Conservation (phyloP, 495 filamentous ascomycete genomes). For the Opeltia flavorubescens region DNA sequence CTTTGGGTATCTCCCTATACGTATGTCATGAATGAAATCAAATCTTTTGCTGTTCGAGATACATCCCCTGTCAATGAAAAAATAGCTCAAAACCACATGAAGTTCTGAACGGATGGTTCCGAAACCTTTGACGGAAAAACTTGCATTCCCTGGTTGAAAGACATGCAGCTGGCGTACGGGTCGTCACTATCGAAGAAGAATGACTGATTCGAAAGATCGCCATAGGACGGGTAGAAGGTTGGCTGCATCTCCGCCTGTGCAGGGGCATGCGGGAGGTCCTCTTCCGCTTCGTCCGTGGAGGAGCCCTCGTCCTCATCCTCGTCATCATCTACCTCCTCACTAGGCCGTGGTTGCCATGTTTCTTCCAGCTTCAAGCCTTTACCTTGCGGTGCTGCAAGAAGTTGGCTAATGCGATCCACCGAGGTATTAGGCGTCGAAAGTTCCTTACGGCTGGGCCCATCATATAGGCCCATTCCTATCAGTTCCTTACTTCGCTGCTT, state of each 20-base stretch:
- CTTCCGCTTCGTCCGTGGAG: conserved; percentile 24
- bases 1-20: background rate
- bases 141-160: conserved; percentile 13
- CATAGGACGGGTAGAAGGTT: conserved; percentile 17
- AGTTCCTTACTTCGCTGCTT: conserved; percentile 51
- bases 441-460: conserved; percentile 35
- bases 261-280: conserved; percentile 7
- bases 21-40: background rate
- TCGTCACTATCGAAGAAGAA: conserved; percentile 35
- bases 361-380: conserved; percentile 76
- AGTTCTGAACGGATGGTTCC: conserved; percentile 5
- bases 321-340: conserved; percentile 44
- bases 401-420: conserved; percentile 25
- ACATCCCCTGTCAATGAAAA: background rate
- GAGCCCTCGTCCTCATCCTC: conserved; percentile 29
- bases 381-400: conserved; percentile 28
- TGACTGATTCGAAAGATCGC: conserved; percentile 29
- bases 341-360: conserved; percentile 54
- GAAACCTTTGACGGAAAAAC: conserved; percentile 9
- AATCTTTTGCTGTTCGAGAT: background rate
- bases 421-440: conserved; percentile 29
- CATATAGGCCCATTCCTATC: conserved; percentile 75
- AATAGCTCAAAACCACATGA: conserved; percentile 9
- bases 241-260: conserved; percentile 16
- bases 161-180: conserved; percentile 11